phyloP scores from a whole-genome alignment of 1,284 basidiomycete species.

The Chalciporus sp. region DNA sequence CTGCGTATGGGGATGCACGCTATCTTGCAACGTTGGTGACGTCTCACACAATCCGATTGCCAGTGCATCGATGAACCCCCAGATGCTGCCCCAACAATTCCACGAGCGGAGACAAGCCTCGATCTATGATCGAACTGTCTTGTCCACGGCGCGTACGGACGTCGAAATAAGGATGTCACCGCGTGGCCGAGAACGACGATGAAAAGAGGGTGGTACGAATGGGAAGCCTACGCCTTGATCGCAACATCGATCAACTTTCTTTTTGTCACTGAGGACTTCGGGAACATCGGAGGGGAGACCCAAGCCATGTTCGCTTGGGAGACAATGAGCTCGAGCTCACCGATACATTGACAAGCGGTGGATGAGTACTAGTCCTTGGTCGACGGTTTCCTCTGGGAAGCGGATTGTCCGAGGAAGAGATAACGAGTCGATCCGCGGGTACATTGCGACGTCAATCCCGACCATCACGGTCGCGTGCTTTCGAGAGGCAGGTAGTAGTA shows the following conservation, averaged over 20 bases:
- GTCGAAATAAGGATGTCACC: not conserved
- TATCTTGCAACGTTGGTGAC: not conserved
- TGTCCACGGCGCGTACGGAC: not conserved
- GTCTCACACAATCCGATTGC: not conserved
- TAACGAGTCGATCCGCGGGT: not conserved
- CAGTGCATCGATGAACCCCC: not conserved
- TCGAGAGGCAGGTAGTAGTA: not conserved
- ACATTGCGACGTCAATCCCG: not conserved
- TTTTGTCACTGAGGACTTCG: not conserved
- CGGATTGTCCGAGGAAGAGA: not conserved
- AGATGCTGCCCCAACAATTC: not conserved
- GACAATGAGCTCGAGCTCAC: not conserved
- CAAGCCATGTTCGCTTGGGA: not conserved
- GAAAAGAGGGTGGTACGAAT: not conserved
- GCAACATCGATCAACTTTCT: too few relatives aligned
- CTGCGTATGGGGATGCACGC: not conserved
- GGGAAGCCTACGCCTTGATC: not conserved
- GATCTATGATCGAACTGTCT: not conserved
- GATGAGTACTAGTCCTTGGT: not conserved
- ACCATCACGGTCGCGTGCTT: not conserved
- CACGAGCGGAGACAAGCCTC: not conserved
- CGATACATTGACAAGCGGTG: not conserved
- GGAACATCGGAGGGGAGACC: not conserved
- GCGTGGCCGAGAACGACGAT: not conserved
- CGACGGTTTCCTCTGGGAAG: not conserved